Evolutionary conservation across 2,329 filamentous ascomycete species (phyloP).

Genomic region (Parastagonospora avenae): DNA sequence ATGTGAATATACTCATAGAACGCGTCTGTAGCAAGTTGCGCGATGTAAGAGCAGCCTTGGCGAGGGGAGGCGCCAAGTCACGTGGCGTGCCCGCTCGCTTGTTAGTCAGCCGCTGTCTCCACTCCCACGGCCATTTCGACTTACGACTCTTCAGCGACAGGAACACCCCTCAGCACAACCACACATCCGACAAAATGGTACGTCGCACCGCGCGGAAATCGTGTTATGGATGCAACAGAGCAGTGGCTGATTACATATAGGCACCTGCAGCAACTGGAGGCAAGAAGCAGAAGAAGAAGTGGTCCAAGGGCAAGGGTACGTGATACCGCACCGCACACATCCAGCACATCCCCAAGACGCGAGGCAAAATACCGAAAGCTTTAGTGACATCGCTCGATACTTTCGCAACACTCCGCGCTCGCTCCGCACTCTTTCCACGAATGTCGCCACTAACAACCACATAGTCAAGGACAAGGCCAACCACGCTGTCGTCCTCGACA

Average conservation of each 20-base stretch:
- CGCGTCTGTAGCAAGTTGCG: background rate
- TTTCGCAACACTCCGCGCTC: constrained; percentile 5
- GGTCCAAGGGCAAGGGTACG: constrained; percentile 68
- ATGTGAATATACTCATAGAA: background rate
- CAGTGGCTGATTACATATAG: constrained; percentile 14
- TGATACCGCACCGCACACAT: constrained; percentile 33
- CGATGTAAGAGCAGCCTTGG: background rate
- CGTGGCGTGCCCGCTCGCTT: constrained; percentile 29
- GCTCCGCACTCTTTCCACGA: constrained; percentile 5
- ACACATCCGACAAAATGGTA: constrained; percentile 52
- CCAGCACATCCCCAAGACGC: constrained; percentile 9
- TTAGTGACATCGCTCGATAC: background rate
- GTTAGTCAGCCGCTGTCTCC: constrained; percentile 26
- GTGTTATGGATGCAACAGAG: background rate
- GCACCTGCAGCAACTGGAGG: constrained; percentile 66
- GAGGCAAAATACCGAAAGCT: constrained; percentile 3
- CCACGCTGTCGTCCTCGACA: constrained; percentile 99
- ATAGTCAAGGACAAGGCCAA: constrained; percentile 99
- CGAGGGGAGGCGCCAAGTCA: constrained; percentile 7
- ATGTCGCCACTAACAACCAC: constrained; percentile 33
- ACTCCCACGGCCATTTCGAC: constrained; percentile 22
- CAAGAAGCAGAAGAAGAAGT: constrained; percentile 86
- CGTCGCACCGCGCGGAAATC: constrained; percentile 9
- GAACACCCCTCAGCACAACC: constrained; percentile 37
- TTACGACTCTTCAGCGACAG: constrained; percentile 18